Evolutionary conservation across 805 yeast species (phyloP), one percentile per base, ranked within the genome.

Genomic region (Saccharomycopsis sp.): DNA sequence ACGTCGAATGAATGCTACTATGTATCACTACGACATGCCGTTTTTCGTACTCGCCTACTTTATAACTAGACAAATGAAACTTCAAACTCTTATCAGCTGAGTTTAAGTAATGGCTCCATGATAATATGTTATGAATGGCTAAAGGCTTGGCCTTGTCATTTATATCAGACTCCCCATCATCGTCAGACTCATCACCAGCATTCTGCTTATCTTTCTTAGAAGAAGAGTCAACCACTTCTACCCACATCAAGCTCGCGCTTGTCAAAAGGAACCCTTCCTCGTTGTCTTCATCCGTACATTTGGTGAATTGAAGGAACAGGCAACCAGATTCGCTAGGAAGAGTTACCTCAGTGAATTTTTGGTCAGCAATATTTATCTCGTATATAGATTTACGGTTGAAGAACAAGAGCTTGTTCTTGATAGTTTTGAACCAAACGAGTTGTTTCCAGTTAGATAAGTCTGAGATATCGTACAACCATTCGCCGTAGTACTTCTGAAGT

Each of bases 31-130:
- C 20, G 22, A 44, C 22, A 19, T 44, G 49, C 12, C 49, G 12
- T 44, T 44, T 44, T 12, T 44, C 49, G 22, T 44, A 7, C 19
- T 44, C 49, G 7, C 49, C 22, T 7, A 17, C 22, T 7, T 44
- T 44, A 12, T 44, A 44, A 17, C 49, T 44, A 7, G 49, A 44
- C 22, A 44, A 19, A 44, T 44, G 49, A 17, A 44, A 44, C 22
- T 19, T 71, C 57, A 84, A 63, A 0, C 87, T 75, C 1, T 78
- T 77, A 63, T 89, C 96, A 0, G 67, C 61, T 7, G 78, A 74
- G 49, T 78, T 76, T 23, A 86, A 69, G 61, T 72, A 80, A 69
- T 89, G 97, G 61, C 84, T 85, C 91, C 94, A 87, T 0, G 92
- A 79, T 1, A 89, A 65, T 3, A 44, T 44, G 12, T 44, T 44